These are phyloP conservation scores for Ogataea chonburiensis DNA, from an alignment of 805 yeast species.

Conservation along the genomic window DNA sequence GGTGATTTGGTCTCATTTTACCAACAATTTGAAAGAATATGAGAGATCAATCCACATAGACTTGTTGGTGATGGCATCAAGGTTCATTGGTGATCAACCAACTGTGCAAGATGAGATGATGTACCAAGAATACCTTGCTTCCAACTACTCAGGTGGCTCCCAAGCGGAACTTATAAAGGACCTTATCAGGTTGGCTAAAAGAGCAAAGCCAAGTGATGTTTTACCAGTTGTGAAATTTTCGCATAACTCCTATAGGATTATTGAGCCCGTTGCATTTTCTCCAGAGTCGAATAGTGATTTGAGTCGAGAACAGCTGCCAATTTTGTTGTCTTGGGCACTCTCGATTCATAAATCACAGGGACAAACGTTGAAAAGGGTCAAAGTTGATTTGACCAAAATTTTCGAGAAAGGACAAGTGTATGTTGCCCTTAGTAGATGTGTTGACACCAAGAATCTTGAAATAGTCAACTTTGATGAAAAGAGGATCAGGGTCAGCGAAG, in stretches of 20 bases:
- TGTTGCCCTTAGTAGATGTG: constrained; percentile 80
- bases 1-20: constrained; percentile 27
- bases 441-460: constrained; percentile 61
- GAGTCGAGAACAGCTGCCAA: constrained; percentile 60
- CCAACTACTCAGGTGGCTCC: constrained; percentile 5
- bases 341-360: constrained; percentile 88
- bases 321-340: constrained; percentile 76
- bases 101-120: constrained; percentile 21
- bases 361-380: constrained; percentile 69
- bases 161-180: constrained; percentile 13
- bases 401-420: constrained; percentile 85
- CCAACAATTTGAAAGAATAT: constrained; percentile 27
- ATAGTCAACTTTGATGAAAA: constrained; percentile 60
- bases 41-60: constrained; percentile 20
- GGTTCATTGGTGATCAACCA: constrained; percentile 16
- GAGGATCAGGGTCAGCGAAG: constrained; percentile 57
- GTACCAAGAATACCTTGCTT: constrained; percentile 18
- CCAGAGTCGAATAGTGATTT: constrained; percentile 31
- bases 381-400: constrained; percentile 61
- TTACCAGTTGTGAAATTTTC: constrained; percentile 51
- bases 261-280: constrained; percentile 37
- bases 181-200: constrained; percentile 27
- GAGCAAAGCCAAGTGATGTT: constrained; percentile 14
- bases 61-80: constrained; percentile 16
- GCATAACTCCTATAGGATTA: constrained; percentile 31